These are phyloP conservation scores for Solanum infundibuliforme DNA, from an alignment of 257 asterid genomes.

Conservation along the genomic window DNA sequence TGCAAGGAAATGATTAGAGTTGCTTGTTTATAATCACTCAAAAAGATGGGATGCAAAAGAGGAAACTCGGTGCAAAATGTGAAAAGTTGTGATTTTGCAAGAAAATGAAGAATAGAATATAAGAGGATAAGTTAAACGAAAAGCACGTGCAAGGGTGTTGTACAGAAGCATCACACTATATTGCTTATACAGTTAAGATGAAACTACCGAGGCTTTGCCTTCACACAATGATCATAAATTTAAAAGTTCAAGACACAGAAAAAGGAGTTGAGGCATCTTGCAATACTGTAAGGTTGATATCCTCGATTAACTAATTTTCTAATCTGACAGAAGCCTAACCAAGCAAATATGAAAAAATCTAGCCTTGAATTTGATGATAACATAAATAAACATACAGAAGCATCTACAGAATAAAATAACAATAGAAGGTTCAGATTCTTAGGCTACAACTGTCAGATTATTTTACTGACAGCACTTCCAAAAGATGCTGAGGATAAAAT, in stretches of 20 bases:
- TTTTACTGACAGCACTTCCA: not conserved
- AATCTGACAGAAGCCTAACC: conserved; percentile 7
- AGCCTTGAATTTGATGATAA: conserved; percentile 1
- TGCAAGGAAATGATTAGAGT: not conserved
- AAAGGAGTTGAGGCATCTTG: conserved; percentile 3
- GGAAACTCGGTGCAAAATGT: not conserved
- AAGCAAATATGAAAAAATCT: not conserved
- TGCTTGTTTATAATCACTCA: not conserved
- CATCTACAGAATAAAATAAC: conserved; percentile 1
- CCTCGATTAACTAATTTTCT: conserved; percentile 10
- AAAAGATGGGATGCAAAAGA: not conserved
- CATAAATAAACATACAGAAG: not conserved
- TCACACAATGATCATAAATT: not conserved
- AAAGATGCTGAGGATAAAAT: not conserved
- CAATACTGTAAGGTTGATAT: conserved; percentile 12
- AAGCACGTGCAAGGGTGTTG: not conserved
- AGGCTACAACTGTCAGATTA: conserved; percentile 4
- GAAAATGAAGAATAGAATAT: not conserved
- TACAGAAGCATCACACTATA: not conserved
- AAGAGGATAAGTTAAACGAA: not conserved
- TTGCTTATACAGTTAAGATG: not conserved
- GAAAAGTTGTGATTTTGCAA: not conserved
- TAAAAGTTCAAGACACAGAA: conserved; percentile 1
- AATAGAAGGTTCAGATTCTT: conserved; percentile 9
- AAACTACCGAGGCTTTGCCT: conserved; percentile 1